Evolutionary conservation across 306 rosid species (phyloP).

Genomic region (Malus asiatica): DNA sequence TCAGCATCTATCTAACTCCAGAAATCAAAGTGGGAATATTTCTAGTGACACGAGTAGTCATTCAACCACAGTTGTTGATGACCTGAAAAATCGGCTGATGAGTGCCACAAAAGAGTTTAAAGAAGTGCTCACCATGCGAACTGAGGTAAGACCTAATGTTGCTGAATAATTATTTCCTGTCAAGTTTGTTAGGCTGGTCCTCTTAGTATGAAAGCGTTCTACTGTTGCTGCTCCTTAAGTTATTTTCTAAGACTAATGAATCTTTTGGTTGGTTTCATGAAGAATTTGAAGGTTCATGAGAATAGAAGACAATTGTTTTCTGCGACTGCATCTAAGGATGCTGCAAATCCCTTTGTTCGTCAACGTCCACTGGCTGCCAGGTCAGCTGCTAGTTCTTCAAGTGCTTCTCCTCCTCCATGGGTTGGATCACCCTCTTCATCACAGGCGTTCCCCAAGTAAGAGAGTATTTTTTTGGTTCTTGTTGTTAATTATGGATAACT

Average conservation of each 20-base stretch:
- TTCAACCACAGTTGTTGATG: slow-evolving; percentile 91
- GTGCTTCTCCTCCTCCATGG: slow-evolving; percentile 83
- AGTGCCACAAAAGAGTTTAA: slow-evolving; percentile 89
- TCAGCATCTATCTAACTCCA: slow-evolving; percentile 58
- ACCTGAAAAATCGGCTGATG: slow-evolving; percentile 83
- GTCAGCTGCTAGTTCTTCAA: slow-evolving; percentile 63
- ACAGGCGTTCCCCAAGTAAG: slow-evolving; percentile 57
- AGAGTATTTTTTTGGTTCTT: slow-evolving; percentile 5
- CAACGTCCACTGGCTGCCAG: slow-evolving; percentile 84
- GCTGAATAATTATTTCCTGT: background rate
- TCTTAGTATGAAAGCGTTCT: background rate
- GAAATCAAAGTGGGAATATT: slow-evolving; percentile 60
- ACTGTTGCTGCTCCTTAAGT: background rate
- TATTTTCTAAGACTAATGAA: slow-evolving; percentile 2
- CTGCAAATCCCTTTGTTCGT: slow-evolving; percentile 89
- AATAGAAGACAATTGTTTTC: slow-evolving; percentile 85
- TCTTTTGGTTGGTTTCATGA: slow-evolving; percentile 20
- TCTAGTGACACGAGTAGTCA: slow-evolving; percentile 85
- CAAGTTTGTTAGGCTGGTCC: background rate
- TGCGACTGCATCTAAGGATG: slow-evolving; percentile 61
- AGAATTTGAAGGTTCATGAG: slow-evolving; percentile 93
- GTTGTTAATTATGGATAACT: background rate
- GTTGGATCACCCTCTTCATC: slow-evolving; percentile 64
- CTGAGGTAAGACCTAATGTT: slow-evolving; percentile 52
- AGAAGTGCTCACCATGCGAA: slow-evolving; percentile 94